Evolutionary conservation across 129 eudicot genomes (phyloP).

Genomic region (Escallonia herrerae): DNA sequence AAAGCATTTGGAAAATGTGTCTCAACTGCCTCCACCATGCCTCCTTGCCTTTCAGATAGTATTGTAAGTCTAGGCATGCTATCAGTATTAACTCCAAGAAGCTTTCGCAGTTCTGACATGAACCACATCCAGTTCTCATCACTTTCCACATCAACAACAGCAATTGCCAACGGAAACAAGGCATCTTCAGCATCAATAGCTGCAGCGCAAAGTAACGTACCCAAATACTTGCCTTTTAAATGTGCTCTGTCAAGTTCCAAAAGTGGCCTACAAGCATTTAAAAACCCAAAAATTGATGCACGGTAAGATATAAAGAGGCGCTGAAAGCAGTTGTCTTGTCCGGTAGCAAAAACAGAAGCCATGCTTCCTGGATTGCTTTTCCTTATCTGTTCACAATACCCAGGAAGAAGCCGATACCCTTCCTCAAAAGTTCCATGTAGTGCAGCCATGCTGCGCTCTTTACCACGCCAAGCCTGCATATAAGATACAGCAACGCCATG

Average conservation of each 20-base stretch:
- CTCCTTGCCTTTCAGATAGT: conserved; percentile 72
- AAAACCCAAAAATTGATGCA: conserved; percentile 80
- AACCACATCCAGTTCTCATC: conserved; percentile 99
- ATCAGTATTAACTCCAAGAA: conserved; percentile 87
- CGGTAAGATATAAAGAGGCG: conserved; percentile 79
- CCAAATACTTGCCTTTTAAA: conserved; percentile 87
- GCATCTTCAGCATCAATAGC: conserved; percentile 88
- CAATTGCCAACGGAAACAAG: conserved; percentile 86
- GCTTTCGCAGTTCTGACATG: conserved; percentile 89
- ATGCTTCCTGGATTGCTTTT: conserved; percentile 82
- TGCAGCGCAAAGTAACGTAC: conserved; percentile 77
- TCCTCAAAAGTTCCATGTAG: conserved; percentile 96
- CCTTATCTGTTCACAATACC: conserved; percentile 80
- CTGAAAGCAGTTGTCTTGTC: conserved; percentile 83
- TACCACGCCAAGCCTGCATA: conserved; percentile 99
- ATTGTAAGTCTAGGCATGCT: conserved; percentile 92
- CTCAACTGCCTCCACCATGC: conserved; percentile 89
- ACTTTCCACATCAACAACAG: conserved; percentile 76
- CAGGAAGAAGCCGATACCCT: conserved; percentile 79
- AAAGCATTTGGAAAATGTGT: conserved; percentile 89
- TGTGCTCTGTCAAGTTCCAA: conserved; percentile 81
- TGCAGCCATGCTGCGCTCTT: conserved; percentile 98
- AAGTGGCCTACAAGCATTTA: conserved; percentile 92
- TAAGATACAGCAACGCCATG: conserved; percentile 98
- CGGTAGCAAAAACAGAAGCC: conserved; percentile 68